Evolutionary conservation across 331 rosid species (phyloP), one percentile per base, ranked within the genome.

Genomic region (Dryas integrifolia): DNA sequence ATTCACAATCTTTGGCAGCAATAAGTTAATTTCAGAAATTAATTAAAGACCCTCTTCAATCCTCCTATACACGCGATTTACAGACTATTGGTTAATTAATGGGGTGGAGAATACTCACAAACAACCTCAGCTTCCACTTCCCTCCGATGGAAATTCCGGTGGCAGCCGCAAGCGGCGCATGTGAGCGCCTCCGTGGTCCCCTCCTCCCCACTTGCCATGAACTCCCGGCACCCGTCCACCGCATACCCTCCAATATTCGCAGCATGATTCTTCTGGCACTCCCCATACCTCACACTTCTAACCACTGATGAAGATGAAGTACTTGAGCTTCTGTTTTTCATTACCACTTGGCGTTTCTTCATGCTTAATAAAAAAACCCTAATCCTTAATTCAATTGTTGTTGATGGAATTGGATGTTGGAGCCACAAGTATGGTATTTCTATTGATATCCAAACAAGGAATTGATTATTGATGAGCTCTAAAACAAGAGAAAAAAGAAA

Each of bases 151-250:
- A 93, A 93, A 74, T 82, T 93, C 59, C 98, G 62, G 72, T 93
- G 98, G 76, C 98, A 93, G 21, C 90, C 96, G 12, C 98, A 94
- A 66, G 97, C 97, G 0, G 98, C 98, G 69, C 98, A 94, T 1
- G 81, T 70, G 44, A 94, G 92, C 0, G 87, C 96, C 40, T 62
- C 86, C 45, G 57, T 56, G 4, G 94, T 77, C 51, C 92, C 97
- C 6, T 89, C 95, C 5, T 70, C 82, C 0, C 84, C 80, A 9
- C 82, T 81, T 0, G 98, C 95, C 91, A 94, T 81, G 84, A 94
- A 94, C 18, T 94, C 97, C 39, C 88, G 80, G 85, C 98, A 94
- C 0, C 98, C 98, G 69, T 94, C 98, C 75, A 91, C 84, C 3
- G 98, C 97, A 65, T 94, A 88, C 0, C 98, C 98, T 56, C 98